Base-by-base conservation (phyloP, 2,329 filamentous ascomycete species). In the Pseudocercospora musae region DNA sequence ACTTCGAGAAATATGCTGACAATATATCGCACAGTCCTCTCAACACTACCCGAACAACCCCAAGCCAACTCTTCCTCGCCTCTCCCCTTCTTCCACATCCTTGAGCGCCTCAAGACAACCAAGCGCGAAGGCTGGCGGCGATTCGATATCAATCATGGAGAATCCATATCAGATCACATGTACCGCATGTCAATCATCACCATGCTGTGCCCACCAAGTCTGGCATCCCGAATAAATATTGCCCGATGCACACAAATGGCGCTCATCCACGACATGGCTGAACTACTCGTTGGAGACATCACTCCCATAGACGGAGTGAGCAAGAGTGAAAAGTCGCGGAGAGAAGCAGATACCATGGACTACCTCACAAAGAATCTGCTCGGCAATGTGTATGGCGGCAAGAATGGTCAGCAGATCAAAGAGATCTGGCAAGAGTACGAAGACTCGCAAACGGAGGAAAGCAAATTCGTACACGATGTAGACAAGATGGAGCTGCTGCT, bases 131-230 rank as follows among this genome's bases (percentile, higher is more conserved):
- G 95, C 68, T 99, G 95, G 95, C 86, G 90, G 60, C 87, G 95
- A 40, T 97, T 97, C 75, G 87, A 87, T 42, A 92, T 99, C 68
- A 69, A 76, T 60, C 68, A 78, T 62, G 90, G 91, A 75, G 95
- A 99, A 78, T 96, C 92, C 1, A 97, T 99, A 74, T 85, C 91
- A 58, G 64, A 99, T 80, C 95, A 99, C 83, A 99, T 99, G 95
- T 99, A 98, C 79, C 92, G 95, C 79, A 99, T 99, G 95, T 92
- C 93, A 55, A 85, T 99, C 69, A 92, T 99, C 77, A 92, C 91
- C 67, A 91, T 99, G 88, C 86, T 97, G 68, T 92, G 92, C 2
- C 94, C 95, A 1, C 83, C 90, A 0, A 79, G 89, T 1, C 85
- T 97, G 10, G 83, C 87, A 2, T 78, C 86, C 0, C 85, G 84